These are phyloP conservation scores for Poterioochromonas sp. DNA, from an alignment of 352 stramenopile species.

Conservation along the genomic window DNA sequence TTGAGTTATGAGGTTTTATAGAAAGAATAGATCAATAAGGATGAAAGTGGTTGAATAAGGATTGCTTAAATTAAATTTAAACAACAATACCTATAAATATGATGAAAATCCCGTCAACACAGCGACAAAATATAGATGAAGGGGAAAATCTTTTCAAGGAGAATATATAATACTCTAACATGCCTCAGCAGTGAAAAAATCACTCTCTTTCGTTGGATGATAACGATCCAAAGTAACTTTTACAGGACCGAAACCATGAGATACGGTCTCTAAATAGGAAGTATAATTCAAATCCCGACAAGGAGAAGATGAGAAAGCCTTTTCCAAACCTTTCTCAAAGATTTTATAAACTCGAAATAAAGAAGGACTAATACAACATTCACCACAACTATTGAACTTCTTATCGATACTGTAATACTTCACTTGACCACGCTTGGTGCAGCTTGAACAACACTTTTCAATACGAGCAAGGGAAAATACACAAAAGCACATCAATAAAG, in stretches of 20 bases:
- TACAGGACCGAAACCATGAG: neutral
- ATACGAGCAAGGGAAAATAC: no score
- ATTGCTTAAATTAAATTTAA: no score
- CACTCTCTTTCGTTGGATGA: neutral
- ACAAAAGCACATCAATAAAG: no score
- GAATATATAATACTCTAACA: no score
- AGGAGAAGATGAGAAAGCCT: neutral
- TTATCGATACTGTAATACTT: neutral
- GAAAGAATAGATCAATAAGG: no score
- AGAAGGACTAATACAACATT: neutral
- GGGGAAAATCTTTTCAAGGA: no score
- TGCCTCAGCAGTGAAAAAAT: no score
- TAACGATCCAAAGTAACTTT: neutral
- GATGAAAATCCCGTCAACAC: no score
- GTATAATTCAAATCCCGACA: neutral
- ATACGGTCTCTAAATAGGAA: neutral
- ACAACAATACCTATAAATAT: no score
- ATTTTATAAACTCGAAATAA: neutral
- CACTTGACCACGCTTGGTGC: neutral
- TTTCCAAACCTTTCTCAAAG: conserved; percentile 6
- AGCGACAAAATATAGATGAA: no score
- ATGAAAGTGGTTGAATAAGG: no score
- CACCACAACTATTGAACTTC: neutral
- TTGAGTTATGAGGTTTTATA: no score
- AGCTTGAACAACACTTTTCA: neutral